phyloP scores from a whole-genome alignment of 1,139 yeast genomes.

The Debaryomyces singareniensis region DNA sequence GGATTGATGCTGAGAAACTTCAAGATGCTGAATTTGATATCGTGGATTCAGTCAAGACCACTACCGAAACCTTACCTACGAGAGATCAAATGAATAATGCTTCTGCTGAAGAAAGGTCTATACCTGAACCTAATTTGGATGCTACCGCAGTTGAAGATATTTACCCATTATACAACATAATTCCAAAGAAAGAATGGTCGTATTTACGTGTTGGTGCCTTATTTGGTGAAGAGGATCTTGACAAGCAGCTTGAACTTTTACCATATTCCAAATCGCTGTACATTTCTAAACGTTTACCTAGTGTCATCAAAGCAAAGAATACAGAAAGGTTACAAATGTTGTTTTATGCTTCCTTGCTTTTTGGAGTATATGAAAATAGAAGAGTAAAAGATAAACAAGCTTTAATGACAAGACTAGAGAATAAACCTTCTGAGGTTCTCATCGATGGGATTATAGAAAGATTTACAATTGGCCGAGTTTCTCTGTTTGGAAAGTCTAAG shows the following conservation, averaged over 20 bases:
- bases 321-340: slow-evolving; percentile 59
- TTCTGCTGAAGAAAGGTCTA: slow-evolving; percentile 66
- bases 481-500: slow-evolving; percentile 66
- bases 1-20: slow-evolving; percentile 77
- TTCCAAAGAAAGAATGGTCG: slow-evolving; percentile 61
- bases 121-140: slow-evolving; percentile 68
- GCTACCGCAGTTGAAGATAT: slow-evolving; percentile 80
- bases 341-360: slow-evolving; percentile 70
- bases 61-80: slow-evolving; percentile 70
- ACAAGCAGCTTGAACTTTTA: slow-evolving; percentile 47
- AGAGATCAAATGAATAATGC: slow-evolving; percentile 49
- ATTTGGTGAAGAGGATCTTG: slow-evolving; percentile 44
- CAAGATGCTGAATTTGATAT: slow-evolving; percentile 74
- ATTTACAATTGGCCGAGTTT: slow-evolving; percentile 61
- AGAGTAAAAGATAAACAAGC: slow-evolving; percentile 56
- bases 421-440: slow-evolving; percentile 64
- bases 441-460: slow-evolving; percentile 68
- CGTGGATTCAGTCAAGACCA: slow-evolving; percentile 67
- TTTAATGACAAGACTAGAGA: slow-evolving; percentile 51
- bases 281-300: slow-evolving; percentile 43
- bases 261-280: slow-evolving; percentile 58
- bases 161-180: slow-evolving; percentile 66
- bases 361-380: slow-evolving; percentile 75
- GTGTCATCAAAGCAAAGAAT: slow-evolving; percentile 37
- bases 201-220: slow-evolving; percentile 55